Percentiles rank a stretch among this genome's conserved stretches.
These are phyloP conservation scores for Pyrenophora tritici-repentis DNA, from an alignment of 2,329 filamentous ascomycete genomes.

Conservation along the genomic window DNA sequence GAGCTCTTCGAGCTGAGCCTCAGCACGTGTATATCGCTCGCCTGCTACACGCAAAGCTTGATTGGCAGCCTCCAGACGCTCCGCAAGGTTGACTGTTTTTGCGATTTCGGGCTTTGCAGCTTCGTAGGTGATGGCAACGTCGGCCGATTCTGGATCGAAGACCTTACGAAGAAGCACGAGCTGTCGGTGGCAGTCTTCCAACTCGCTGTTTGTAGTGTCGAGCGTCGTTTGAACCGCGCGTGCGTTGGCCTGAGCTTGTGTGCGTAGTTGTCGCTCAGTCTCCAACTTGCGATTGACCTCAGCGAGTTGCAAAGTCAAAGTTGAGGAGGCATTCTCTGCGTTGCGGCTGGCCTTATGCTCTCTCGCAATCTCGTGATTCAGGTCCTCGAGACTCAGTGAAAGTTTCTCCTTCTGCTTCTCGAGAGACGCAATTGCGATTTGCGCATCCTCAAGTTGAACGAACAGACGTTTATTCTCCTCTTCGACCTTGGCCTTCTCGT, in stretches of 20 bases:
- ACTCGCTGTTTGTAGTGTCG: slow-evolving; percentile 78
- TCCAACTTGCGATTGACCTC: slow-evolving; percentile 90
- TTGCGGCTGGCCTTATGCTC: slow-evolving; percentile 89
- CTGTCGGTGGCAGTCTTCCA: slow-evolving; percentile 78
- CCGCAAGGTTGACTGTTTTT: slow-evolving; percentile 73
- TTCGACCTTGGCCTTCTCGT: slow-evolving; percentile 81
- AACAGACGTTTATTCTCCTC: slow-evolving; percentile 81
- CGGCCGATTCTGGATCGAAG: slow-evolving; percentile 75
- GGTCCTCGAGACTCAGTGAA: slow-evolving; percentile 82
- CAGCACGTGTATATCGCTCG: slow-evolving; percentile 79
- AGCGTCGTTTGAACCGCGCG: slow-evolving; percentile 79
- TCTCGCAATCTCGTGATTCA: slow-evolving; percentile 87
- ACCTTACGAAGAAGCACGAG: slow-evolving; percentile 82
- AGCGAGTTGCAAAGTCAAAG: slow-evolving; percentile 78
- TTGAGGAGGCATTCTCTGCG: slow-evolving; percentile 85
- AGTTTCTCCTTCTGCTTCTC: slow-evolving; percentile 97
- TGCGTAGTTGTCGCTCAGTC: slow-evolving; percentile 82
- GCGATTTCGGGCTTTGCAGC: slow-evolving; percentile 70
- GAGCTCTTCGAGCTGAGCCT: slow-evolving; percentile 78
- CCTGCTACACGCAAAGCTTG: slow-evolving; percentile 83
- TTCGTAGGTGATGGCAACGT: slow-evolving; percentile 71
- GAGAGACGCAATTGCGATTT: slow-evolving; percentile 78
- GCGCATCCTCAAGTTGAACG: slow-evolving; percentile 83
- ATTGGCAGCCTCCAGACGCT: slow-evolving; percentile 86
- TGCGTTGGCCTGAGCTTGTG: slow-evolving; percentile 83